These are phyloP conservation scores for Kuraishia borneana DNA, from an alignment of 805 yeast species.

Conservation along the genomic window DNA sequence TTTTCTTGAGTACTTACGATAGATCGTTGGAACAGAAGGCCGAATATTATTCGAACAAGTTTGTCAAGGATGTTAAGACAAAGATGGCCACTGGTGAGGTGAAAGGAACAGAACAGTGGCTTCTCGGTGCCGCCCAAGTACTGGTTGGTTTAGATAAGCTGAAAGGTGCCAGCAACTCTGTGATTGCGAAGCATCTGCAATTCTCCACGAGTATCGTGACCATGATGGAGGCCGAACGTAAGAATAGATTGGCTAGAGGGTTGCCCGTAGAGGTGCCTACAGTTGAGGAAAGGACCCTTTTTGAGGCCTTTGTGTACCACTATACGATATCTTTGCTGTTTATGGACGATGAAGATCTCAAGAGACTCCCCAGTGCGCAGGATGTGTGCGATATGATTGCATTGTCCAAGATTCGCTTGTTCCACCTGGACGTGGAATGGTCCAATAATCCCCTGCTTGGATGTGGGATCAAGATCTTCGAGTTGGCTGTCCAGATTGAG, in stretches of 20 bases:
- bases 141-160: constrained; percentile 5
- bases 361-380: background rate
- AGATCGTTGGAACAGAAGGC: background rate
- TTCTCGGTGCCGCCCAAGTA: constrained; percentile 4
- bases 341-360: background rate
- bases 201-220: background rate
- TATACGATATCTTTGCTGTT: constrained; percentile 5
- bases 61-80: constrained; percentile 1
- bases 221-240: too few species aligned
- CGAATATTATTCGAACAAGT: background rate
- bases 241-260: too few species aligned
- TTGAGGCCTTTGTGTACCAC: constrained; percentile 6
- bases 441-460: constrained; percentile 7
- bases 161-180: constrained; percentile 2
- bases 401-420: background rate
- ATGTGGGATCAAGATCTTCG: constrained; percentile 4
- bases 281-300: constrained; percentile 1
- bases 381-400: background rate
- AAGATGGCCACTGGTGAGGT: background rate
- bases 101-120: constrained; percentile 3
- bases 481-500: constrained; percentile 4
- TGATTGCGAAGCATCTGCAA: constrained; percentile 3
- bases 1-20: constrained; percentile 4
- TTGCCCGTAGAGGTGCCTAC: too few species aligned
- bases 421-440: constrained; percentile 2